phyloP scores from a whole-genome alignment of 345 rosid species.

The Salix viminalis region DNA sequence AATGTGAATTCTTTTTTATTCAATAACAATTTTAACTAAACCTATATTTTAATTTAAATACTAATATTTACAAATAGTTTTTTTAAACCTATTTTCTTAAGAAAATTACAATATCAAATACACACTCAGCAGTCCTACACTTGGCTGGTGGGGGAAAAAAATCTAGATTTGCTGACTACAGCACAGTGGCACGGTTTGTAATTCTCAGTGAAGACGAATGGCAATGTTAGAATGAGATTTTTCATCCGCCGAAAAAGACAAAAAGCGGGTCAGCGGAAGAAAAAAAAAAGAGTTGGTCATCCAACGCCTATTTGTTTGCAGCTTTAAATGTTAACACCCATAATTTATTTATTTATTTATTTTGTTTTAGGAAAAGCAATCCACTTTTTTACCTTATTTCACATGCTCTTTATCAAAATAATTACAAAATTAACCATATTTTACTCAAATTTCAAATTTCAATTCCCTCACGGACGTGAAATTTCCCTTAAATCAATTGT shows the following conservation, averaged over 20 bases:
- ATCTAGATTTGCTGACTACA: background rate
- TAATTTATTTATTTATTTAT: background rate
- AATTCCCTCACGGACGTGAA: constrained; percentile 61
- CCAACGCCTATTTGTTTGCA: constrained; percentile 15
- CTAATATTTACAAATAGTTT: no score
- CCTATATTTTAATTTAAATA: no score
- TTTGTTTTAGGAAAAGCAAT: constrained; percentile 2
- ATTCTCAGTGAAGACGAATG: background rate
- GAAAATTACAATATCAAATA: no score
- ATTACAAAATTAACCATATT: constrained; percentile 26
- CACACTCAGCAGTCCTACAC: no score
- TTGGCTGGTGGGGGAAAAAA: no score
- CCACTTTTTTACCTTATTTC: constrained; percentile 12
- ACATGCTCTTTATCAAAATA: background rate
- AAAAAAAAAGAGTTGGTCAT: constrained; percentile 24
- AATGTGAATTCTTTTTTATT: no score
- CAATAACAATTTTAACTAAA: no score
- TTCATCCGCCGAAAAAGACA: constrained; percentile 24
- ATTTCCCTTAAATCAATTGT: constrained; percentile 47
- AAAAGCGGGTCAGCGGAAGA: constrained; percentile 42
- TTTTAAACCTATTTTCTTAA: no score
- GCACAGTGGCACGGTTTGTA: constrained; percentile 27
- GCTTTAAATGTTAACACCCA: constrained; percentile 25
- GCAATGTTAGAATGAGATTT: background rate
- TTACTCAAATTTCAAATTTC: constrained; percentile 33